Conservation (phyloP, 2,329 filamentous ascomycete species). For the Fusarium sp. region DNA sequence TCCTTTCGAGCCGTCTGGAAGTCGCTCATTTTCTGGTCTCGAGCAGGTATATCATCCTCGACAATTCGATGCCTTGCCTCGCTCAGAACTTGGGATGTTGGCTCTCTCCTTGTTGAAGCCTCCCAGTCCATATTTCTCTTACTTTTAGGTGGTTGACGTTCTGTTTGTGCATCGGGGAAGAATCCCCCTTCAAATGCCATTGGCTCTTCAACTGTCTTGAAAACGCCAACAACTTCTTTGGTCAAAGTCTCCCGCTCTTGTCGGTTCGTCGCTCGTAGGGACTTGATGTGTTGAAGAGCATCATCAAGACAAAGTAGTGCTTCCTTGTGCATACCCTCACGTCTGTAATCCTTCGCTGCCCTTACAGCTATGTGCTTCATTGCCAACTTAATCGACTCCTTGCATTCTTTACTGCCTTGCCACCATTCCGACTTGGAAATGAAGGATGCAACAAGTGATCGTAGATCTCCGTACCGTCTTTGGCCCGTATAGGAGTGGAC, state of each 20-base stretch:
- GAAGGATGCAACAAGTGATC: constrained; percentile 53
- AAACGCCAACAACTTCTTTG: constrained; percentile 39
- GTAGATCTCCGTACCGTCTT: constrained; percentile 52
- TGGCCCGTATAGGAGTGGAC: constrained; percentile 54
- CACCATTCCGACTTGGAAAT: constrained; percentile 54
- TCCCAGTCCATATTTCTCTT: constrained; percentile 32
- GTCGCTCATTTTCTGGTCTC: constrained; percentile 9
- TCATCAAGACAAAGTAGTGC: constrained; percentile 43
- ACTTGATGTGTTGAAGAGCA: constrained; percentile 47
- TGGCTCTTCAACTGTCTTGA: constrained; percentile 38
- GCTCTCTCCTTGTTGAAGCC: constrained; percentile 14
- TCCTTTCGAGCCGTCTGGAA: constrained; percentile 12
- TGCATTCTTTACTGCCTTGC: constrained; percentile 57
- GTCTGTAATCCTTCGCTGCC: constrained; percentile 23
- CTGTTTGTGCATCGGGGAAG: constrained; percentile 20
- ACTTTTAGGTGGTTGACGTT: constrained; percentile 16
- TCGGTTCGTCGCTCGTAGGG: constrained; percentile 34
- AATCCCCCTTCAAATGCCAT: constrained; percentile 30
- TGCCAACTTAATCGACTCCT: constrained; percentile 57
- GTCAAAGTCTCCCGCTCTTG: constrained; percentile 39
- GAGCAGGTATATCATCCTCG: constrained; percentile 8
- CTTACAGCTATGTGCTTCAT: constrained; percentile 55
- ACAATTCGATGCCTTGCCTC: constrained; percentile 24
- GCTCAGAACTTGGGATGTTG: neutral
- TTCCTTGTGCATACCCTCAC: constrained; percentile 43